Percentiles rank a stretch among this genome's conserved stretches.
Conservation (phyloP, 2,329 filamentous ascomycete species). For the Tolypocladium album region DNA sequence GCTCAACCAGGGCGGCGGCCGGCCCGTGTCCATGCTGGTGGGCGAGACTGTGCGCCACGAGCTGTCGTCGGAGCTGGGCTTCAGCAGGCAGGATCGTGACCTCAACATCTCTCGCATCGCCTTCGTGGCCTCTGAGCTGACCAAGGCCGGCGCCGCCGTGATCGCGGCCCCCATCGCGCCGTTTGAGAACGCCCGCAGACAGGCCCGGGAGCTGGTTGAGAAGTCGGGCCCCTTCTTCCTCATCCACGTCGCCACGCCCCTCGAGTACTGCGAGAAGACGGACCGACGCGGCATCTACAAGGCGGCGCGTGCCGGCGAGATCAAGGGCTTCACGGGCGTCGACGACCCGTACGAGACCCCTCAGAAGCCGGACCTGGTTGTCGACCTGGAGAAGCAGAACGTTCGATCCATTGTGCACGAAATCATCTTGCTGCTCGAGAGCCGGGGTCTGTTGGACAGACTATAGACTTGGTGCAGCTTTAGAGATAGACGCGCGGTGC, state of each 20-base stretch:
- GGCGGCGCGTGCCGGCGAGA: conserved; percentile 74
- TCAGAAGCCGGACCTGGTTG: conserved; percentile 68
- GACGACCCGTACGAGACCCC: conserved; percentile 94
- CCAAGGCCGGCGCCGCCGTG: conserved; percentile 83
- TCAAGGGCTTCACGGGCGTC: conserved; percentile 96
- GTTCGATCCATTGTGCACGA: conserved; percentile 93
- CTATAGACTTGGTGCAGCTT: conserved; percentile 24
- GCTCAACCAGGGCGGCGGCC: conserved; percentile 94
- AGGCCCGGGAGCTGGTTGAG: conserved; percentile 76
- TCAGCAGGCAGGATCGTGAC: conserved; percentile 84
- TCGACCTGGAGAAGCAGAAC: conserved; percentile 76
- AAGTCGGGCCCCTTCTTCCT: conserved; percentile 90
- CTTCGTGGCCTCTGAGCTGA: conserved; percentile 92
- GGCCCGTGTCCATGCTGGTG: conserved; percentile 85
- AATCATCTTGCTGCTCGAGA: conserved; percentile 88
- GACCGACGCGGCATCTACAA: conserved; percentile 88
- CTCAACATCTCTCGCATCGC: conserved; percentile 93
- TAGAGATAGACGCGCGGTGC: too few relatives aligned
- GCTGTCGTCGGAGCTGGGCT: conserved; percentile 89
- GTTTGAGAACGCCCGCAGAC: conserved; percentile 66
- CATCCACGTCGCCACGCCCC: conserved; percentile 83
- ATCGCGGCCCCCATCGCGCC: conserved; percentile 95
- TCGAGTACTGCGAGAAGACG: conserved; percentile 90
- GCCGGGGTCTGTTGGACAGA: conserved; percentile 73
- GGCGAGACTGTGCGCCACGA: conserved; percentile 92